A percentile compares a stretch with the other conserved stretches of the same genome.
Conservation (phyloP, 192 early-diverging fungal species). For the Rhizophlyctis rosea region DNA sequence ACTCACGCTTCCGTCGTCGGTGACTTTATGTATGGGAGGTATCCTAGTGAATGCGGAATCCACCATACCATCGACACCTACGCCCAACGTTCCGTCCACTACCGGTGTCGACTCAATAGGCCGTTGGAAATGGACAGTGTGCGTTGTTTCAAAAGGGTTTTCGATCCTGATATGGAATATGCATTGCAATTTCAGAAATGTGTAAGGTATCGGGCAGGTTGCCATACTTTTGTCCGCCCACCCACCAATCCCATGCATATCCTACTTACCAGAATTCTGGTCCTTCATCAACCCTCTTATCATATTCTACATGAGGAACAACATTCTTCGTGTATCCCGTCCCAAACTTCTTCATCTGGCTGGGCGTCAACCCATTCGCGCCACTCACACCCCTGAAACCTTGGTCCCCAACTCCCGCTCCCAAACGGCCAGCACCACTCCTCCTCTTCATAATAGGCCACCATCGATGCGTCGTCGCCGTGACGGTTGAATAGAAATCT, state of each 20-base stretch:
- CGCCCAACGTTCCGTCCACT: slow-evolving; percentile 12
- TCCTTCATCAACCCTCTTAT: slow-evolving; percentile 44
- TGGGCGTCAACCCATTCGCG: slow-evolving; percentile 11
- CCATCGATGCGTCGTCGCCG: slow-evolving; percentile 36
- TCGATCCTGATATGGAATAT: slow-evolving; percentile 22
- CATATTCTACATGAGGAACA: slow-evolving; percentile 39
- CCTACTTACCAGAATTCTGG: slow-evolving; percentile 27
- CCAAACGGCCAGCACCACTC: background rate
- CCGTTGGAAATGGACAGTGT: slow-evolving; percentile 16
- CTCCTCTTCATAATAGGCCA: background rate
- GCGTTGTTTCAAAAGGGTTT: slow-evolving; percentile 34
- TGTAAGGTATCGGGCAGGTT: slow-evolving; percentile 1
- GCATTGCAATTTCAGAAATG: no score
- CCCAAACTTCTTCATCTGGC: slow-evolving; percentile 28
- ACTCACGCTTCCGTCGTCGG: slow-evolving; percentile 37
- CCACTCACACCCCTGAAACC: slow-evolving; percentile 5
- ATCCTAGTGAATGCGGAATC: slow-evolving; percentile 40
- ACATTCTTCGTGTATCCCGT: slow-evolving; percentile 48
- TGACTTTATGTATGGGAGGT: slow-evolving; percentile 37
- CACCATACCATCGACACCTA: slow-evolving; percentile 33
- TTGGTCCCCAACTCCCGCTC: background rate
- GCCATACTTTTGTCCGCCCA: background rate
- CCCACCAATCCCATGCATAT: no score
- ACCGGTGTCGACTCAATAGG: slow-evolving; percentile 4
- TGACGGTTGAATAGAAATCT: slow-evolving; percentile 38